These are phyloP conservation scores for Cladosporium colombiae DNA, from an alignment of 2,329 filamentous ascomycete species.

Conservation along the genomic window DNA sequence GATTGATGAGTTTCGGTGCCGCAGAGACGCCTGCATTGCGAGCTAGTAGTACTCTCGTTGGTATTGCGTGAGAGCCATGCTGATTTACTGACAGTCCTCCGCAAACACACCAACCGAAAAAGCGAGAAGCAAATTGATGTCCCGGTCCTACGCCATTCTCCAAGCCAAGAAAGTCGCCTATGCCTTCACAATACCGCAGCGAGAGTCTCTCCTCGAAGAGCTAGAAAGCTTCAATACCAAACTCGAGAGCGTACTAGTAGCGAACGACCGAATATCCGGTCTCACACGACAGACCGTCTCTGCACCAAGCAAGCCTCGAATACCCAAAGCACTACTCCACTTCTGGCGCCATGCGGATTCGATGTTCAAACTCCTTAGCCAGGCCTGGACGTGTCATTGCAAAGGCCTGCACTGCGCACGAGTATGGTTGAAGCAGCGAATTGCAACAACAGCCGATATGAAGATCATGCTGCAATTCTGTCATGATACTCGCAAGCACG, in stretches of 20 bases:
- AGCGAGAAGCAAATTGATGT: slow-evolving; percentile 16
- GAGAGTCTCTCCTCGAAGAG: slow-evolving; percentile 21
- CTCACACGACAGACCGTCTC: slow-evolving; percentile 9
- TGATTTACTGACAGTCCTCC: neutral
- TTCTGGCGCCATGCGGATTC: slow-evolving; percentile 29
- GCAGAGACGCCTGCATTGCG: too few relatives aligned
- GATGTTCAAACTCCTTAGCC: slow-evolving; percentile 24
- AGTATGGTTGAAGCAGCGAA: slow-evolving; percentile 25
- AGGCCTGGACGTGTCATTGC: slow-evolving; percentile 28
- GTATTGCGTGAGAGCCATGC: neutral
- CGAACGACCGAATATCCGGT: slow-evolving; percentile 22
- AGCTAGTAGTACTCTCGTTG: too few relatives aligned
- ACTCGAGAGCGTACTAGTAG: slow-evolving; percentile 18
- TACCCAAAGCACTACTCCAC: slow-evolving; percentile 22
- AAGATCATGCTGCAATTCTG: slow-evolving; percentile 20
- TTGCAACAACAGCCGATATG: slow-evolving; percentile 9
- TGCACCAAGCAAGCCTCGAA: slow-evolving; percentile 6
- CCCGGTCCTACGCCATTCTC: slow-evolving; percentile 19
- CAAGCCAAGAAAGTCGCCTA: slow-evolving; percentile 24
- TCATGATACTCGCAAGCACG: slow-evolving; percentile 8
- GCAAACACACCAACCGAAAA: neutral
- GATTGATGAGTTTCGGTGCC: neutral
- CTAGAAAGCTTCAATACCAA: slow-evolving; percentile 21
- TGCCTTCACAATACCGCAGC: slow-evolving; percentile 9
- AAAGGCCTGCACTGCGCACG: slow-evolving; percentile 21